Conservation (phyloP, 2,329 filamentous ascomycete species). For the Massarina eburnea region DNA sequence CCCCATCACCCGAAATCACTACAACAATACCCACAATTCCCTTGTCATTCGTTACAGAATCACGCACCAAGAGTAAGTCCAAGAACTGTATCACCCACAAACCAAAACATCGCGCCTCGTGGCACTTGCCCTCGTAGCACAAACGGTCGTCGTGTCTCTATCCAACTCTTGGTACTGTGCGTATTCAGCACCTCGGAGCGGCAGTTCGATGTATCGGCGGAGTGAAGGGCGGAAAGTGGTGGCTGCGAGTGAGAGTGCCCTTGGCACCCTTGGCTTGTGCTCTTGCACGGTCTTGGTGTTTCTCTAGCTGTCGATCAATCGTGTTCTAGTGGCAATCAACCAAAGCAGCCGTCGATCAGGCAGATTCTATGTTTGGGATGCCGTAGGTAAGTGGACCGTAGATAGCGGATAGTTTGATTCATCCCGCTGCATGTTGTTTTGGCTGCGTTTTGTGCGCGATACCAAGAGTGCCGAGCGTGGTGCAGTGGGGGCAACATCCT, state of each 20-base stretch:
- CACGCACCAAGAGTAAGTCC: too few relatives aligned
- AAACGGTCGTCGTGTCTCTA: background rate
- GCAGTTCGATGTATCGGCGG: background rate
- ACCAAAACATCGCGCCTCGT: too few relatives aligned
- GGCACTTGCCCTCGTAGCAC: background rate
- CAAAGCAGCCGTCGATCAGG: background rate
- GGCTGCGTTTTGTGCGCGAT: background rate
- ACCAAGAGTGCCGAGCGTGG: background rate
- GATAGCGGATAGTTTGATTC: background rate
- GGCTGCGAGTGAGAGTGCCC: too few relatives aligned
- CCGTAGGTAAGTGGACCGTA: background rate
- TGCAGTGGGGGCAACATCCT: background rate
- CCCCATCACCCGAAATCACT: too few relatives aligned
- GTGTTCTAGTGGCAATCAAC: background rate
- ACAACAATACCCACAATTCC: too few relatives aligned
- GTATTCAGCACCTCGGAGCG: background rate
- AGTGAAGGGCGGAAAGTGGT: background rate
- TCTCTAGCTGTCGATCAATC: conserved; percentile 1
- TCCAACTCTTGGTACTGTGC: background rate
- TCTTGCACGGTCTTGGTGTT: conserved; percentile 1
- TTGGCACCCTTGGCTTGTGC: background rate
- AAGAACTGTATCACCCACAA: too few relatives aligned
- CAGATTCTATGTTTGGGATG: background rate
- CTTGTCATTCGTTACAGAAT: too few relatives aligned
- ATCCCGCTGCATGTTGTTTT: background rate